Conservation (phyloP, 306 rosid genomes). For the Prosopis cineraria region DNA sequence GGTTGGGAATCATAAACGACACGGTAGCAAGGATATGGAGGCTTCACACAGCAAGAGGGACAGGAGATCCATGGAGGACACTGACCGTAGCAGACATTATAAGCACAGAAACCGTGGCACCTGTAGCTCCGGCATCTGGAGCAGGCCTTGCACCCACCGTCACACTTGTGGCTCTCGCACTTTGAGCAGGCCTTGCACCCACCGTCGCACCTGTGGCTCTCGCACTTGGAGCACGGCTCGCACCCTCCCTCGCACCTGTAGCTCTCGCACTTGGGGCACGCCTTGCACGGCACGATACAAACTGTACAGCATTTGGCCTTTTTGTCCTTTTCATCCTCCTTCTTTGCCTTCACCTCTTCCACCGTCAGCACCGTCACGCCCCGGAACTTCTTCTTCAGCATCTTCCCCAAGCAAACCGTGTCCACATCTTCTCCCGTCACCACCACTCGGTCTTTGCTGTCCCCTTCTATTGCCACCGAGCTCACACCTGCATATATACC, state of each 20-base stretch:
- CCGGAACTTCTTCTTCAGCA: conserved; percentile 42
- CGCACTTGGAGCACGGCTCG: not conserved
- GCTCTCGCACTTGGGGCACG: not conserved
- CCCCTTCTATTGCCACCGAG: conserved; percentile 12
- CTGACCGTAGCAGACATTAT: not conserved
- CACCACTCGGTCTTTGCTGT: not conserved
- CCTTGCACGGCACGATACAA: not conserved
- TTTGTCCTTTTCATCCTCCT: not conserved
- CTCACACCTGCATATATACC: not conserved
- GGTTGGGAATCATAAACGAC: conserved; percentile 28
- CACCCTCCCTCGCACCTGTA: not conserved
- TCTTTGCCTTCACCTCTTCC: conserved; percentile 27
- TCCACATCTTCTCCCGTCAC: conserved; percentile 2
- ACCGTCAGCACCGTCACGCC: conserved; percentile 15
- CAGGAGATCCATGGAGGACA: conserved; percentile 16
- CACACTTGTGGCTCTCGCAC: not conserved
- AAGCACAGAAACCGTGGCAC: not conserved
- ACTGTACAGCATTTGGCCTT: not conserved
- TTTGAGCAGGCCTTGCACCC: conserved; percentile 1
- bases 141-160: not conserved
- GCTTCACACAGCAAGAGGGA: not conserved
- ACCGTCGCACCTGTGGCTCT: too few species aligned
- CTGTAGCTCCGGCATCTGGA: not conserved
- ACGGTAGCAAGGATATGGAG: conserved; percentile 11
- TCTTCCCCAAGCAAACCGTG: conserved; percentile 14